Evolutionary conservation across 306 rosid genomes (phyloP), one percentile per base, ranked within the genome.

Genomic region (Cucumis melo): DNA sequence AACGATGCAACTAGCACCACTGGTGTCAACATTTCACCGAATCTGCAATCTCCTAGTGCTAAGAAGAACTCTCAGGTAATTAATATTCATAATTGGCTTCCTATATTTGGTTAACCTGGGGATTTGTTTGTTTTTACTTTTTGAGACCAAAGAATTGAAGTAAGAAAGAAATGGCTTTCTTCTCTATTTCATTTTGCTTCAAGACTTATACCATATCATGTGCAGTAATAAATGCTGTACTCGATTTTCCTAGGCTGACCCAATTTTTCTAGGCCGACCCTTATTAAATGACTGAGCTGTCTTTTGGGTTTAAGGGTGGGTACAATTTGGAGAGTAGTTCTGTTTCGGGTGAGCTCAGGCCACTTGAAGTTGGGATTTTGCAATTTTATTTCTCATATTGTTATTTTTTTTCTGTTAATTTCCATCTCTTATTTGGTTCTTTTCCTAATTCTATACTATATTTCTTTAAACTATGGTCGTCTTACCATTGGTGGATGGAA

Each of bases 21-120:
- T 17, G 80, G 73, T 62, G 58, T 77, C 57, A 63, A 65, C 24
- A 32, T 20, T 84, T 86, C 90, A 8, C 87, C 86, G 51, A 88
- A 75, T 65, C 53, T 32, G 60, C 80, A 73, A 41, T 88, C 93
- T 55, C 92, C 96, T 23, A 77, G 78, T 63, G 86, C 90, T 51
- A 83, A 87, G 53, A 93, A 83, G 87, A 79, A 82, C 73, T 87
- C 90, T 57, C 88, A 82, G 95, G 80, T 77, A 54, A 50, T n/a
- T 44, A 17, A 6, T 16, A 14, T 27, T 76, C 39, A 9, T 60
- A 60, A 27, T 39, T 71, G 51, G 10, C 21, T 65, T 27, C 5
- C 5, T 65, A 38, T n/a, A 24, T 66, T 11, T 38, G 9, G 56
- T 51, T 46, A 46, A 46, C 53, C 53, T 46, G 16, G 53, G 5